Conservation (phyloP, 2,329 filamentous ascomycete genomes). For the Xylariales sp. region DNA sequence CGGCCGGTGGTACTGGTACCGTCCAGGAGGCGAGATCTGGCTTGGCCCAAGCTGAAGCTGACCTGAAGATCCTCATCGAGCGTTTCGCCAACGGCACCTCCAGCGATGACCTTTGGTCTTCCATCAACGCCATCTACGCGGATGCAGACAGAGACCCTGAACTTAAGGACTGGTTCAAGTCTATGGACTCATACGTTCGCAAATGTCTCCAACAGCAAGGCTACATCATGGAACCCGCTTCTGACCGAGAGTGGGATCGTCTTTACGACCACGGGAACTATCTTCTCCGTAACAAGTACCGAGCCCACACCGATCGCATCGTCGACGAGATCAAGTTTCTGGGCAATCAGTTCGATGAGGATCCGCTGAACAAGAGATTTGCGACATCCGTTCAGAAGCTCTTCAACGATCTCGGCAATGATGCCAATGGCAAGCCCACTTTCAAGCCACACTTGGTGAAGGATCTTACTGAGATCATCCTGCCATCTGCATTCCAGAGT, state of each 20-base stretch:
- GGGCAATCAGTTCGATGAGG: slow-evolving; percentile 81
- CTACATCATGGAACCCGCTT: slow-evolving; percentile 78
- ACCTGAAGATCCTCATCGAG: slow-evolving; percentile 84
- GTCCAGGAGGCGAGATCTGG: slow-evolving; percentile 69
- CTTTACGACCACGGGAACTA: slow-evolving; percentile 83
- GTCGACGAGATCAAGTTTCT: slow-evolving; percentile 89
- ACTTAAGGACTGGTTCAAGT: slow-evolving; percentile 83
- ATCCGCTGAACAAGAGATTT: slow-evolving; percentile 81
- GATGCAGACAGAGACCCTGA: slow-evolving; percentile 85
- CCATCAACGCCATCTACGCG: slow-evolving; percentile 78
- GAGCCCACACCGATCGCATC: slow-evolving; percentile 77
- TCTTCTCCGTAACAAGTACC: slow-evolving; percentile 85
- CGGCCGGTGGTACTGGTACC: slow-evolving; percentile 59
- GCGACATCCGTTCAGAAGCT: slow-evolving; percentile 72
- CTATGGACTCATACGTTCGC: slow-evolving; percentile 71
- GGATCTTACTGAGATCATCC: slow-evolving; percentile 80
- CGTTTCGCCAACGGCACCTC: slow-evolving; percentile 95
- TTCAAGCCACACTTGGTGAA: slow-evolving; percentile 94
- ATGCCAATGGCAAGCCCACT: slow-evolving; percentile 72
- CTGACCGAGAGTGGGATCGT: slow-evolving; percentile 75
- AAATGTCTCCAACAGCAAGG: slow-evolving; percentile 84
- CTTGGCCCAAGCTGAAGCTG: slow-evolving; percentile 68
- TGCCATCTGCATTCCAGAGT: slow-evolving; percentile 78
- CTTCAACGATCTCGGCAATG: slow-evolving; percentile 82
- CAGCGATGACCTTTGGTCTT: slow-evolving; percentile 76